Percentiles rank a stretch among this genome's conserved stretches.
Conservation (phyloP, 1,139 yeast genomes). For the Blastobotrys ciferrii region DNA sequence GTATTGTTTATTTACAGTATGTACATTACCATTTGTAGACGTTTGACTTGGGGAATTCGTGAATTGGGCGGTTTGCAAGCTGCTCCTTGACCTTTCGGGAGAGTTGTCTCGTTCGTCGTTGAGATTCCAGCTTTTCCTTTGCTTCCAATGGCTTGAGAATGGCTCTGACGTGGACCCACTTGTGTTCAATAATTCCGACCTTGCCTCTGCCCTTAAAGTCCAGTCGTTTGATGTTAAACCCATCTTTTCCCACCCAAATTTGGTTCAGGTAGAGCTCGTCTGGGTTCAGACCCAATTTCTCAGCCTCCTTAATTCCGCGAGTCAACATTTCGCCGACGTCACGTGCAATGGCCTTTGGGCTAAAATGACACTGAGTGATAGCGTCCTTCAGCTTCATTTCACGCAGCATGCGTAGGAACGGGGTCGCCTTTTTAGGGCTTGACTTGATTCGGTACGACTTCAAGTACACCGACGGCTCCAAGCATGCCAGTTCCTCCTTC, state of each 20-base stretch:
- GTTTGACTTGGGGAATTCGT: slow-evolving; percentile 26
- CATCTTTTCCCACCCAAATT: slow-evolving; percentile 93
- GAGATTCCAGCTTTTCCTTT: slow-evolving; percentile 12
- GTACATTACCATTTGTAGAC: slow-evolving; percentile 37
- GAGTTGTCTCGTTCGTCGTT: slow-evolving; percentile 13
- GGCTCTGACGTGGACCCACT: slow-evolving; percentile 77
- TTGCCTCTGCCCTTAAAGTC: slow-evolving; percentile 92
- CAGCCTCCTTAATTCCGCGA: slow-evolving; percentile 70
- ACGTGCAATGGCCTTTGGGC: slow-evolving; percentile 72
- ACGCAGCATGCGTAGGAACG: slow-evolving; percentile 71
- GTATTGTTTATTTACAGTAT: background rate
- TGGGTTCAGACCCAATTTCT: slow-evolving; percentile 55
- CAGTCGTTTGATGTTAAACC: slow-evolving; percentile 64
- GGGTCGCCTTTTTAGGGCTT: slow-evolving; percentile 83
- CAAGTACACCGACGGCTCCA: slow-evolving; percentile 82
- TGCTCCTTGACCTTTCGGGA: slow-evolving; percentile 30
- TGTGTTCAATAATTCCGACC: slow-evolving; percentile 72
- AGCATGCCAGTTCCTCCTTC: slow-evolving; percentile 61
- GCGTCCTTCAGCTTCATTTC: slow-evolving; percentile 74
- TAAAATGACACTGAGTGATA: slow-evolving; percentile 89
- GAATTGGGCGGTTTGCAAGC: slow-evolving; percentile 29
- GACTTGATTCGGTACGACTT: slow-evolving; percentile 78
- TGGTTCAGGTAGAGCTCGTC: slow-evolving; percentile 70
- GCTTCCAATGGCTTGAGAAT: slow-evolving; percentile 55
- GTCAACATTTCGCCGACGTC: slow-evolving; percentile 76